Conservation (phyloP, 2,329 filamentous ascomycete genomes). For the Pyricularia sp. region DNA sequence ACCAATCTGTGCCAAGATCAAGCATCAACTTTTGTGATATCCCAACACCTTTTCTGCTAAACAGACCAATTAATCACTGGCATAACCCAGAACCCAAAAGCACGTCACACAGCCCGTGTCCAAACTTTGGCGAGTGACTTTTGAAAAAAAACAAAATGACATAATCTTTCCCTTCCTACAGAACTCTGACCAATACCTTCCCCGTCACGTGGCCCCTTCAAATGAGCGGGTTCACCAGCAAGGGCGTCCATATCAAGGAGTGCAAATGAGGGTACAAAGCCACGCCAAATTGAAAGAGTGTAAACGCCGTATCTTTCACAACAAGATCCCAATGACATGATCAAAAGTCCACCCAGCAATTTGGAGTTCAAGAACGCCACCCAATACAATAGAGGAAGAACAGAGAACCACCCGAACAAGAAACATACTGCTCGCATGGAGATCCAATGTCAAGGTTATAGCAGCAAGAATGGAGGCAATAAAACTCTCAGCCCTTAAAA, state of each 20-base stretch:
- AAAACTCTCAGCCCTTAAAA: background rate
- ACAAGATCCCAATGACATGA: background rate
- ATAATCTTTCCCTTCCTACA: background rate
- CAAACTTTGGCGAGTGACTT: background rate
- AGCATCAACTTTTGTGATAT: background rate
- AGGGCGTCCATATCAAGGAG: background rate
- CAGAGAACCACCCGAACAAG: background rate
- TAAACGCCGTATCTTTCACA: background rate
- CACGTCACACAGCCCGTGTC: background rate
- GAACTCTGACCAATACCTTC: background rate
- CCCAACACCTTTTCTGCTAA: background rate
- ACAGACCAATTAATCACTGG: background rate
- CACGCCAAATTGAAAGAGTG: background rate
- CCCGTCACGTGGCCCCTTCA: background rate
- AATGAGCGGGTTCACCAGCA: background rate
- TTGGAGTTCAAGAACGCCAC: background rate
- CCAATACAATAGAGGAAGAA: background rate
- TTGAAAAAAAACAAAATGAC: background rate
- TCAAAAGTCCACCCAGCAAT: background rate
- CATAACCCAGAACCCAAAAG: background rate
- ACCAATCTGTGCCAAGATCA: background rate
- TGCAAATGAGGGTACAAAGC: background rate
- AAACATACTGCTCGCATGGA: background rate
- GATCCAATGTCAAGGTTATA: background rate
- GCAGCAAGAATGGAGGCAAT: too few relatives aligned